A percentile compares a stretch with the other conserved stretches of the same genome.
These are phyloP conservation scores for Urostyla sp. DNA, from an alignment of 73 alveolate genomes.

Conservation along the genomic window DNA sequence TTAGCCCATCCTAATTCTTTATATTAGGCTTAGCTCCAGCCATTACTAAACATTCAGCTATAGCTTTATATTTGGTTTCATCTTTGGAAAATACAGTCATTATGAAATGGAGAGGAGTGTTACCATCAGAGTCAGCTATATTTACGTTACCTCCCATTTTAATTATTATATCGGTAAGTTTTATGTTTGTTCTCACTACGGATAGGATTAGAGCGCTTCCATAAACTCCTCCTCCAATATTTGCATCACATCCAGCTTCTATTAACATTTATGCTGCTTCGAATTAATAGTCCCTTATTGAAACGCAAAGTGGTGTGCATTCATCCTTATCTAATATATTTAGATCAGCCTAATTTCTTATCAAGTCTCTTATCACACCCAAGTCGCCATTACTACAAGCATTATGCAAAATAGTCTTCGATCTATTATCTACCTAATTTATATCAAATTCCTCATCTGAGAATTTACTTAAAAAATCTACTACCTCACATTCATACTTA, in stretches of 20 bases:
- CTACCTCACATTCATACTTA: constrained; percentile 30
- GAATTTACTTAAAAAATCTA: constrained; percentile 44
- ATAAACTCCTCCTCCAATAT: constrained; percentile 69
- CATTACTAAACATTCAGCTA: constrained; percentile 53
- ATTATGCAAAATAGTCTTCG: constrained; percentile 46
- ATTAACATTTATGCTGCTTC: constrained; percentile 70
- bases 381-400: constrained; percentile 65
- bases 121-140: constrained; percentile 68
- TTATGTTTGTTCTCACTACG: constrained; percentile 62
- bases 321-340: constrained; percentile 66
- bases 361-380: constrained; percentile 65
- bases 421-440: constrained; percentile 58
- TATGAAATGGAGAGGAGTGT: constrained; percentile 75
- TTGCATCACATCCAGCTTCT: constrained; percentile 63
- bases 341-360: constrained; percentile 11
- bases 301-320: constrained; percentile 72
- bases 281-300: constrained; percentile 71
- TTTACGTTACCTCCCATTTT: constrained; percentile 72
- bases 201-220: constrained; percentile 77
- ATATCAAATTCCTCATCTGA: constrained; percentile 45
- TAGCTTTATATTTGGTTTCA: constrained; percentile 53
- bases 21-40: constrained; percentile 66
- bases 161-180: constrained; percentile 57
- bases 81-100: constrained; percentile 72
- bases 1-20: constrained; percentile 70